A percentile compares a stretch with the other conserved stretches of the same genome.
Conservation (phyloP, 176 grass and related monocot genomes). For the Stipa capillata region DNA sequence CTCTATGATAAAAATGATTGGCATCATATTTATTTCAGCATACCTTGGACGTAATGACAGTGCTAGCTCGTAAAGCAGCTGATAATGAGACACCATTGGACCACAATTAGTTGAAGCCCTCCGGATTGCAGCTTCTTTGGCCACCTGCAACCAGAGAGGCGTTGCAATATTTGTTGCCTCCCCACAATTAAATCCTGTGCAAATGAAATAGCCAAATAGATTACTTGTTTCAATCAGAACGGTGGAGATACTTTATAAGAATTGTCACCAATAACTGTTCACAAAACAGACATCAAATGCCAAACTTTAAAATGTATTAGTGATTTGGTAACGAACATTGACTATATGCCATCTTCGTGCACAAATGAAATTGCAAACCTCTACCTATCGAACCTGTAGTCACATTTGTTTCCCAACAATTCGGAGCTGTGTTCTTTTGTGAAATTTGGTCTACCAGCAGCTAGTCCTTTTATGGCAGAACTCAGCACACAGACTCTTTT, state of each 20-base stretch:
- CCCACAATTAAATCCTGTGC: conserved; percentile 89
- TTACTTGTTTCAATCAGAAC: conserved; percentile 13
- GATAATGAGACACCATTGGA: conserved; percentile 99
- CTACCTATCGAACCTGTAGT: not conserved
- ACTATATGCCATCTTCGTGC: conserved; percentile 5
- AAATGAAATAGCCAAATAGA: conserved; percentile 27
- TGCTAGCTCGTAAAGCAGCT: conserved; percentile 92
- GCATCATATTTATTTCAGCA: conserved; percentile 18
- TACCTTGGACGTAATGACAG: conserved; percentile 73
- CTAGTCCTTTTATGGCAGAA: not conserved
- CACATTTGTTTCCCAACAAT: not conserved
- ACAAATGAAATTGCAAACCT: not conserved
- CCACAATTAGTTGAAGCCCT: conserved; percentile 98
- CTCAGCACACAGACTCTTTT: too few species aligned
- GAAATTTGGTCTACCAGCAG: not conserved
- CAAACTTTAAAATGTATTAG: not conserved
- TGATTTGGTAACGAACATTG: not conserved
- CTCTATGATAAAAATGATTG: not conserved
- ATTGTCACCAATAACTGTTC: not conserved
- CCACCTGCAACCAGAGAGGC: conserved; percentile 85
- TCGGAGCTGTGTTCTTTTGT: not conserved
- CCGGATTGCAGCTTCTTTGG: conserved; percentile 98
- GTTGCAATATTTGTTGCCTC: conserved; percentile 99
- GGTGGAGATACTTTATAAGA: not conserved
- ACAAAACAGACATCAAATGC: not conserved